Percentiles rank a stretch among this genome's conserved stretches.
Evolutionary conservation across 257 asterid species (phyloP).

Genomic region (Nicotiana undulata): DNA sequence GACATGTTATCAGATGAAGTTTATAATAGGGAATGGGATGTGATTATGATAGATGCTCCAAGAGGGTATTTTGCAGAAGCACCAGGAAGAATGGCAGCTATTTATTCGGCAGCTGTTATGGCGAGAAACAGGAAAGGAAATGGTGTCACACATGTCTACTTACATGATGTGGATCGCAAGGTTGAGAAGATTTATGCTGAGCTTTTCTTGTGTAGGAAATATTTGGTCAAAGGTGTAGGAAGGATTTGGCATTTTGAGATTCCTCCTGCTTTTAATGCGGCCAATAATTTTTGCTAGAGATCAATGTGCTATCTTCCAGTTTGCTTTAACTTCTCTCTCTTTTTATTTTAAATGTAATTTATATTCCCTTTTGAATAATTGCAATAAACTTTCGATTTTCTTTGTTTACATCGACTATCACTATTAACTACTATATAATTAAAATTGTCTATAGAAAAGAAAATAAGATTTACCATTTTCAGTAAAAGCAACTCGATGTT

Average conservation of each 20-base stretch:
- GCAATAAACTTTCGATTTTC: background rate
- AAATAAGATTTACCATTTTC: background rate
- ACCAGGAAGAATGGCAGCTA: slow-evolving; percentile 93
- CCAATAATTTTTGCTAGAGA: slow-evolving; percentile 39
- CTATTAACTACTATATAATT: background rate
- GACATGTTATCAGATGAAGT: slow-evolving; percentile 65
- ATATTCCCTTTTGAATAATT: background rate
- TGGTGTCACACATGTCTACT: slow-evolving; percentile 65
- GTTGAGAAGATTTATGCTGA: slow-evolving; percentile 73
- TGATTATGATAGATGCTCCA: slow-evolving; percentile 91
- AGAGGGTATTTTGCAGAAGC: slow-evolving; percentile 73
- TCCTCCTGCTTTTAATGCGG: slow-evolving; percentile 34
- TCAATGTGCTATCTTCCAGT: background rate
- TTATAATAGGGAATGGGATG: slow-evolving; percentile 77
- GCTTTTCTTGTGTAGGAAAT: slow-evolving; percentile 52
- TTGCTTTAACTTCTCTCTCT: background rate
- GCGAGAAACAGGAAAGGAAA: slow-evolving; percentile 54
- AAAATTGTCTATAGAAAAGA: background rate
- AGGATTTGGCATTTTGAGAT: slow-evolving; percentile 72
- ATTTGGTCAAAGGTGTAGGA: slow-evolving; percentile 49
- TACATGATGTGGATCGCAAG: slow-evolving; percentile 75
- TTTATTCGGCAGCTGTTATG: slow-evolving; percentile 85
- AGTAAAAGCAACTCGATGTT: background rate
- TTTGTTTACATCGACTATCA: background rate
- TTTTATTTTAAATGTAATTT: background rate